Evolutionary conservation across 208 protist species (phyloP).

Genomic region (Wallacemonas sp.): DNA sequence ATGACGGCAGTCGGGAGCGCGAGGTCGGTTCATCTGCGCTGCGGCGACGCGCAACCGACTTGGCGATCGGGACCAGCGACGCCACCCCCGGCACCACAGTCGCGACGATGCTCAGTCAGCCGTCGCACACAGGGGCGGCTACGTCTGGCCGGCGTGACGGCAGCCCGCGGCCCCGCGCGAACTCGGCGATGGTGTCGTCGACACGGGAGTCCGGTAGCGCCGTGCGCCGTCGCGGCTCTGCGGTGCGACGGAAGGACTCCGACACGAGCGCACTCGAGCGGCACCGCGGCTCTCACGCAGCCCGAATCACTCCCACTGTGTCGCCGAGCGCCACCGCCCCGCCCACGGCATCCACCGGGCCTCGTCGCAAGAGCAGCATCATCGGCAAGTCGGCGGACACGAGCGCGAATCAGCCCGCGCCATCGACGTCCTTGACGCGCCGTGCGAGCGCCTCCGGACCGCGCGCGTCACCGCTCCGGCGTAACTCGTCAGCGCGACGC

Average conservation of each 20-base stretch:
- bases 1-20: neutral
- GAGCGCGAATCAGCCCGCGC: neutral
- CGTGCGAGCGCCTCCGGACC: neutral
- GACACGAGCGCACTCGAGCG: neutral
- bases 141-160: neutral
- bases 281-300: neutral
- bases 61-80: neutral
- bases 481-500: neutral
- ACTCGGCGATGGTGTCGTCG: conserved; percentile 3
- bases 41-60: conserved; percentile 1
- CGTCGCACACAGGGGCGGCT: too few species aligned
- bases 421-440: neutral
- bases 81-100: too few species aligned
- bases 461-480: neutral
- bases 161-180: neutral
- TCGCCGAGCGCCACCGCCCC: neutral
- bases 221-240: conserved; percentile 1
- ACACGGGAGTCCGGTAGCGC: neutral
- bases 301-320: neutral
- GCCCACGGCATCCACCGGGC: neutral
- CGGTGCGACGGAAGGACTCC: neutral
- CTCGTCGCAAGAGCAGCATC: neutral
- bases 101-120: too few species aligned
- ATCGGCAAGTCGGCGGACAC: neutral
- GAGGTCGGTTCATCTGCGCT: conserved; percentile 4